phyloP scores from a whole-genome alignment of 1,284 basidiomycete species.

The Malassezia furfur region DNA sequence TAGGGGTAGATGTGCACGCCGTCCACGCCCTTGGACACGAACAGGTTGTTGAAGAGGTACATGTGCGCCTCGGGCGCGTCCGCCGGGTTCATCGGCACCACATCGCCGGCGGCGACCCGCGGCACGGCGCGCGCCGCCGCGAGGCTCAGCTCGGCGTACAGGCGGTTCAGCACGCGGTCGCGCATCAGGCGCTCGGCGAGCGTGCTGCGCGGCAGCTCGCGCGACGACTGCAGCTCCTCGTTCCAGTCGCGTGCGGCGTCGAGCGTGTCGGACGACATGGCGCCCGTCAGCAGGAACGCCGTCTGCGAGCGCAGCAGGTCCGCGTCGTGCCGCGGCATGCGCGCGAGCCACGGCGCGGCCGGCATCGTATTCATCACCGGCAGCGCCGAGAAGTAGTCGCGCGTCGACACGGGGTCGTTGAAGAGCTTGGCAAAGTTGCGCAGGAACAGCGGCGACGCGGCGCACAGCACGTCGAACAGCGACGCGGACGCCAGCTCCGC shows the following conservation, averaged over 20 bases:
- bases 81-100: slow-evolving; percentile 55
- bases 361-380: slow-evolving; percentile 54
- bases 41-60: slow-evolving; percentile 56
- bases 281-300: slow-evolving; percentile 55
- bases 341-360: slow-evolving; percentile 54
- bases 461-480: slow-evolving; percentile 54
- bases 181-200: slow-evolving; percentile 54
- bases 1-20: slow-evolving; percentile 54
- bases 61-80: slow-evolving; percentile 54
- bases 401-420: slow-evolving; percentile 40
- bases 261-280: slow-evolving; percentile 52
- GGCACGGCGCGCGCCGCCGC: slow-evolving; percentile 53
- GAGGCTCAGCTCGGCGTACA: slow-evolving; percentile 54
- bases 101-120: slow-evolving; percentile 53
- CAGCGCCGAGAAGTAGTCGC: slow-evolving; percentile 49
- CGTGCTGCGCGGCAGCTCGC: slow-evolving; percentile 52
- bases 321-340: slow-evolving; percentile 43
- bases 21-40: slow-evolving; percentile 56
- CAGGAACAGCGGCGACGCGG: slow-evolving; percentile 48
- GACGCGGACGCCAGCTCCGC: slow-evolving; percentile 49
- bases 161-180: slow-evolving; percentile 54
- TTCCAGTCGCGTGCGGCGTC: slow-evolving; percentile 57
- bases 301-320: slow-evolving; percentile 55
- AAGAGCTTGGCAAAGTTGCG: slow-evolving; percentile 45
- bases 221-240: slow-evolving; percentile 55